phyloP scores from a whole-genome alignment of 1,139 yeast species.

The Geotrichum reessii region DNA sequence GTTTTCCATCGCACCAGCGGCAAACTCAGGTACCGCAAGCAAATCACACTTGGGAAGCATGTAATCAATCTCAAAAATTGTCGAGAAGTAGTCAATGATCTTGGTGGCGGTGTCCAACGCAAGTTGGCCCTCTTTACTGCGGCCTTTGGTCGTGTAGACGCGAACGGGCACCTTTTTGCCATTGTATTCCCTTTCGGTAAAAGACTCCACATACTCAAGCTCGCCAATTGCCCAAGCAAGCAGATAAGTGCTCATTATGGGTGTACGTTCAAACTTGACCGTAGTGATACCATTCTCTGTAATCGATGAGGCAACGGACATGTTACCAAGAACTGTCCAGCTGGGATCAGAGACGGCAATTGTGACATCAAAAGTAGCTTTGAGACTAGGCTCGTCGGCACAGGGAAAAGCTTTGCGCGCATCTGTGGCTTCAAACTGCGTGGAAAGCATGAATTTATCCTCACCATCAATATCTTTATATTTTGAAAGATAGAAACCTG shows the following conservation, averaged over 20 bases:
- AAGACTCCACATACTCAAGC: slow-evolving; percentile 58
- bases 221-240: slow-evolving; percentile 77
- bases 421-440: slow-evolving; percentile 88
- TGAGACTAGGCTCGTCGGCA: slow-evolving; percentile 79
- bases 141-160: slow-evolving; percentile 66
- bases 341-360: slow-evolving; percentile 58
- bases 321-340: slow-evolving; percentile 69
- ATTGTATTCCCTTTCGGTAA: slow-evolving; percentile 38
- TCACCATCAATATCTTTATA: slow-evolving; percentile 52
- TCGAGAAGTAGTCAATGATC: slow-evolving; percentile 60
- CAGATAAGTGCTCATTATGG: slow-evolving; percentile 69
- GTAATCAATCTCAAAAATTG: slow-evolving; percentile 58
- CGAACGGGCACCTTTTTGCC: slow-evolving; percentile 59
- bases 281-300: slow-evolving; percentile 33
- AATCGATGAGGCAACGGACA: slow-evolving; percentile 58
- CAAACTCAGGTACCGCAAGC: slow-evolving; percentile 68
- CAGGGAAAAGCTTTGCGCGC: slow-evolving; percentile 91
- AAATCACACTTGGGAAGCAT: slow-evolving; percentile 67
- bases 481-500: slow-evolving; percentile 77
- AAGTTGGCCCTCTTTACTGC: slow-evolving; percentile 53
- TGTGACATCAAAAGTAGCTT: slow-evolving; percentile 71
- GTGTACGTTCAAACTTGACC: slow-evolving; percentile 53
- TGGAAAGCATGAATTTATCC: slow-evolving; percentile 63
- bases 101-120: slow-evolving; percentile 63
- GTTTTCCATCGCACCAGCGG: slow-evolving; percentile 81